Conservation (phyloP, 2,329 filamentous ascomycete genomes). For the Xylaria sp. region DNA sequence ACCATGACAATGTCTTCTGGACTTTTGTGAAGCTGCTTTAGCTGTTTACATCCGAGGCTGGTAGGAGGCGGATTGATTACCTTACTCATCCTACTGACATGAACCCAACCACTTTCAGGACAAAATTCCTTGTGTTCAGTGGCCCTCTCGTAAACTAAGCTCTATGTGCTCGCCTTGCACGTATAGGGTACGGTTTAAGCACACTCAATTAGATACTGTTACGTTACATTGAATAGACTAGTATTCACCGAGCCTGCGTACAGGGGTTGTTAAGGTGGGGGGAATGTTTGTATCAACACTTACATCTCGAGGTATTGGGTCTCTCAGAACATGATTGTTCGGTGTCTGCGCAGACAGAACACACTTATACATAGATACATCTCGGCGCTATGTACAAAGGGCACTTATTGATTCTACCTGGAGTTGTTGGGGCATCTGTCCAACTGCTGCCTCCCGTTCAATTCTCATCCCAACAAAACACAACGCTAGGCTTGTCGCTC, state of each 20-base stretch:
- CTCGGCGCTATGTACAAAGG: conserved; percentile 13
- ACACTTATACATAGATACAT: background rate
- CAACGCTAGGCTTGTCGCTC: conserved; percentile 16
- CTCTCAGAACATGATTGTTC: background rate
- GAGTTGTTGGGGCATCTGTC: conserved; percentile 16
- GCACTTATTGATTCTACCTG: conserved; percentile 5
- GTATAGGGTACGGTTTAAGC: background rate
- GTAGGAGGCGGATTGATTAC: background rate
- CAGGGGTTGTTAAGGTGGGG: conserved; percentile 13
- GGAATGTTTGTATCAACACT: background rate
- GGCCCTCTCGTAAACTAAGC: background rate
- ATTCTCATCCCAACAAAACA: background rate
- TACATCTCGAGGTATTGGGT: background rate
- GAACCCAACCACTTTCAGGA: background rate
- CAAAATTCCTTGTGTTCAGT: background rate
- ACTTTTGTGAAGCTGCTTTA: conserved; percentile 1
- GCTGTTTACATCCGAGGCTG: background rate
- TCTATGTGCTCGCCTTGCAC: background rate
- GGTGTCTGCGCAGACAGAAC: background rate
- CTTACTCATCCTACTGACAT: background rate
- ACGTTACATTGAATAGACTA: conserved; percentile 15
- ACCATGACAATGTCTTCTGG: background rate
- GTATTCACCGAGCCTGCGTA: background rate
- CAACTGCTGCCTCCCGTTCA: conserved; percentile 22
- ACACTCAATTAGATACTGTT: background rate